Percentiles rank a stretch among this genome's conserved stretches.
These are phyloP conservation scores for Eruca vesicaria DNA, from an alignment of 441 rosid genomes.

Conservation along the genomic window DNA sequence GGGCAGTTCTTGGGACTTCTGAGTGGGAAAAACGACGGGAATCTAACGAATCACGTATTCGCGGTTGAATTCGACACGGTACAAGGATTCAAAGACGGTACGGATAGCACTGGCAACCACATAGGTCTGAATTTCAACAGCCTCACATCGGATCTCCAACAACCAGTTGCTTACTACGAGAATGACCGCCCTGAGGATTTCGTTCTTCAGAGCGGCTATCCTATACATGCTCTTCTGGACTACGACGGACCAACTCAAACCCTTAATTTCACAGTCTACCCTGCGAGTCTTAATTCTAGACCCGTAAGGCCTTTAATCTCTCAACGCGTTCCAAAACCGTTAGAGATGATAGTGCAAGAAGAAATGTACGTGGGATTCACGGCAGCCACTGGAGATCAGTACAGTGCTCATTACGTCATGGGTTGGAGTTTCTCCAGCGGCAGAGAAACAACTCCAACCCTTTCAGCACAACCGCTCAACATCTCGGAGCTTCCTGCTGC, in stretches of 20 bases:
- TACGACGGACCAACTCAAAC: constrained; percentile 40
- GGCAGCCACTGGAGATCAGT: constrained; percentile 47
- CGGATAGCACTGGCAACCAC: neutral
- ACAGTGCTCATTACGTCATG: constrained; percentile 63
- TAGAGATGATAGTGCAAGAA: constrained; percentile 25
- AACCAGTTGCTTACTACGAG: neutral
- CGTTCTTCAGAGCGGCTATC: constrained; percentile 38
- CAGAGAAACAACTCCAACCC: constrained; percentile 18
- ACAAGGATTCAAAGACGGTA: neutral
- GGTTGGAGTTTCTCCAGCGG: constrained; percentile 64
- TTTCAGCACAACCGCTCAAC: constrained; percentile 32
- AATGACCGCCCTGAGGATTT: constrained; percentile 28
- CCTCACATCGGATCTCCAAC: neutral
- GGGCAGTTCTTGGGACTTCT: neutral
- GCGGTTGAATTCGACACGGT: neutral
- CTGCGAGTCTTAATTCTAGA: constrained; percentile 14
- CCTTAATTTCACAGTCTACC: constrained; percentile 45
- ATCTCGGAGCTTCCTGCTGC: constrained; percentile 41
- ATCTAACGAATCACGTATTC: neutral
- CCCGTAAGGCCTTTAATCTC: constrained; percentile 45
- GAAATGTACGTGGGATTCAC: constrained; percentile 63
- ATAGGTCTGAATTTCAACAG: neutral
- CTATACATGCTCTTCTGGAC: constrained; percentile 57
- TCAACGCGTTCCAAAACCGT: neutral
- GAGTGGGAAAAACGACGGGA: neutral